Percentiles rank a stretch among this genome's conserved stretches.
Evolutionary conservation across 176 grass and related monocot species (phyloP).

Genomic region (Zoysia japonica): DNA sequence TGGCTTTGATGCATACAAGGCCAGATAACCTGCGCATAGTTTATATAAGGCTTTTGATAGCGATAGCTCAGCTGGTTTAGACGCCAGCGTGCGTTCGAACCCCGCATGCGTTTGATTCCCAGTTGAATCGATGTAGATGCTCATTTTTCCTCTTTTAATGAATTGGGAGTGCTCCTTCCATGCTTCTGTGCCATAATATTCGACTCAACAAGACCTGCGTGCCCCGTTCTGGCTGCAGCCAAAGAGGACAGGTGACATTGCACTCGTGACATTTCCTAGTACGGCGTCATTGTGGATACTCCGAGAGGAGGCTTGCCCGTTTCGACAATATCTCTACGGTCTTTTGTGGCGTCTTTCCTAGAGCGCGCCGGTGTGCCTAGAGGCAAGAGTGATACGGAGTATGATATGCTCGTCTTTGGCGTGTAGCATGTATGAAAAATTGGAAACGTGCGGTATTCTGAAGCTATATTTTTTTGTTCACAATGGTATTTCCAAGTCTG

Average conservation of each 20-base stretch:
- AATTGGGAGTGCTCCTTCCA: too few species aligned
- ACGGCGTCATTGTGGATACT: not conserved
- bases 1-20: not conserved
- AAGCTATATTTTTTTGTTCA: too few species aligned
- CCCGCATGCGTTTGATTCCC: too few species aligned
- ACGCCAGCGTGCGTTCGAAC: too few species aligned
- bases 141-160: too few species aligned
- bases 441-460: not conserved
- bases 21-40: not conserved
- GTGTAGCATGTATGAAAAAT: not conserved
- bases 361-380: not conserved
- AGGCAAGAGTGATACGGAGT: too few species aligned
- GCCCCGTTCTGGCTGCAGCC: not conserved
- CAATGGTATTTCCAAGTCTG: too few species aligned
- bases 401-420: conserved; percentile 16
- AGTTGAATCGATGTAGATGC: too few species aligned
- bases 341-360: not conserved
- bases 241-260: not conserved
- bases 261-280: not conserved
- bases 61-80: too few species aligned
- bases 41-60: not conserved
- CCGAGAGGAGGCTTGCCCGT: not conserved
- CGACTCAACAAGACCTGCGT: not conserved
- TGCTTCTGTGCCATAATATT: too few species aligned
- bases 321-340: not conserved